These are phyloP conservation scores for Penicillium griseofulvum DNA, from an alignment of 2,329 filamentous ascomycete species.

Conservation along the genomic window DNA sequence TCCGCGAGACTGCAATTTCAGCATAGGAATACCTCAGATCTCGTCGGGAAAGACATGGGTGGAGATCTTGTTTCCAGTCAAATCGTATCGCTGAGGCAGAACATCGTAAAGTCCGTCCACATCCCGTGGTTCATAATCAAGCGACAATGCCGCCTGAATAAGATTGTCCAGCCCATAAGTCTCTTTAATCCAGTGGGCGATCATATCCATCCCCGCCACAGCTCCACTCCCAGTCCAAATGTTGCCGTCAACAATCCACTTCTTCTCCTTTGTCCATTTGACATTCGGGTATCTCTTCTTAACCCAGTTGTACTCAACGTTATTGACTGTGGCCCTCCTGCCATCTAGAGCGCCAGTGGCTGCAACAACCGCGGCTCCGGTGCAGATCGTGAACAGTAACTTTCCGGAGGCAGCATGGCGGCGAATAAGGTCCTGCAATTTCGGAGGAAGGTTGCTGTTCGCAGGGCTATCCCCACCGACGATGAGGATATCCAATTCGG, in stretches of 20 bases:
- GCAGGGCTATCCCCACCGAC: neutral
- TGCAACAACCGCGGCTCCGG: neutral
- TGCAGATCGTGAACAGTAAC: neutral
- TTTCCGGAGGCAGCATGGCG: neutral
- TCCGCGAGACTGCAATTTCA: neutral
- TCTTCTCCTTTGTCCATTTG: conserved; percentile 33
- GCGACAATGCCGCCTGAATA: neutral
- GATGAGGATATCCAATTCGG: neutral
- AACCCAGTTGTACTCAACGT: neutral
- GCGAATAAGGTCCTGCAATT: neutral
- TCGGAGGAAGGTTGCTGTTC: neutral
- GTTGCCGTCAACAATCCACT: conserved; percentile 49
- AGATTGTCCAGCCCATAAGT: conserved; percentile 32
- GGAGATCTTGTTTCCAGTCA: conserved; percentile 30
- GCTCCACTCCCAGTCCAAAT: conserved; percentile 50
- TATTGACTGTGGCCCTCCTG: neutral
- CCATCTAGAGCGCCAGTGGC: neutral
- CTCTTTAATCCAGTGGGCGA: conserved; percentile 42
- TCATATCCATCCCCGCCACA: conserved; percentile 48
- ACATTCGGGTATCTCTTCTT: neutral
- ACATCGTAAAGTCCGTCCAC: conserved; percentile 28
- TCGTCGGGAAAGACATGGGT: conserved; percentile 21
- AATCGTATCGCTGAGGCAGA: conserved; percentile 31
- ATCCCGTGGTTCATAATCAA: conserved; percentile 15
- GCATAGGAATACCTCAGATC: neutral